Base-by-base conservation (phyloP, 108 stramenopile genomes). In the Aurantiochytrium sp. region DNA sequence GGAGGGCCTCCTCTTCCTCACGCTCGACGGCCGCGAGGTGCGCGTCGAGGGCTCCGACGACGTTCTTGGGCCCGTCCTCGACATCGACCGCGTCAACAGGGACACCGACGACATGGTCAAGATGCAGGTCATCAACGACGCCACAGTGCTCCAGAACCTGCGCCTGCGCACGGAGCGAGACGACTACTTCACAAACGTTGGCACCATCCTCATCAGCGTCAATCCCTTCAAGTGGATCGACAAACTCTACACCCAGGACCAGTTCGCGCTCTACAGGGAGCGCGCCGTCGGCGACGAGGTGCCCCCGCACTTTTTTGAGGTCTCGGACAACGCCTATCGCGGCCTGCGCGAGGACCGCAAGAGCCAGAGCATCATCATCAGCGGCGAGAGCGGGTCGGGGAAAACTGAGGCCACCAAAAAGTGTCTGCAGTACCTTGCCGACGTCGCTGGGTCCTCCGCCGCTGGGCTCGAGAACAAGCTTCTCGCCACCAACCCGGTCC, bases 401-500 rank as follows among this genome's bases (percentile, higher is more conserved):
- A 94, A 94, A 86, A 94, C 94, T 15, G 94, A 94, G 88, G 93
- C 94, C 3, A 92, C 91, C 52, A 94, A 94, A 90, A 91, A 91
- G 55, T 92, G 93, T 55, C 92, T 94, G 69, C 93, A 93, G 88
- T 94, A 91, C 89, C 59, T 94, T 15, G 90, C 92, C 41, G 91
- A 92, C 27, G 87, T 89, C 50, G 88, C 88, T 5, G 88, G 73
- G 17, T 37, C 87, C 6, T 86, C 85, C 94, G 95, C 68, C 22
- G 15, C n/a, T 1, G 55, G 50, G 31, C 92, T 98, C 73, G 97
- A 98, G 96, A 92, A 97, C 87, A 94, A 96, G 37, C 96, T 93
- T 10, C 91, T 99, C 73, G 96, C 97, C 87, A 95, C 96, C n/a
- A 99, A 99, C 90, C 99, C 99, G 42, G 95, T 99, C 41, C 88